These are phyloP conservation scores for Ophiostoma sp. DNA, from an alignment of 2,329 filamentous ascomycete species.

Conservation along the genomic window DNA sequence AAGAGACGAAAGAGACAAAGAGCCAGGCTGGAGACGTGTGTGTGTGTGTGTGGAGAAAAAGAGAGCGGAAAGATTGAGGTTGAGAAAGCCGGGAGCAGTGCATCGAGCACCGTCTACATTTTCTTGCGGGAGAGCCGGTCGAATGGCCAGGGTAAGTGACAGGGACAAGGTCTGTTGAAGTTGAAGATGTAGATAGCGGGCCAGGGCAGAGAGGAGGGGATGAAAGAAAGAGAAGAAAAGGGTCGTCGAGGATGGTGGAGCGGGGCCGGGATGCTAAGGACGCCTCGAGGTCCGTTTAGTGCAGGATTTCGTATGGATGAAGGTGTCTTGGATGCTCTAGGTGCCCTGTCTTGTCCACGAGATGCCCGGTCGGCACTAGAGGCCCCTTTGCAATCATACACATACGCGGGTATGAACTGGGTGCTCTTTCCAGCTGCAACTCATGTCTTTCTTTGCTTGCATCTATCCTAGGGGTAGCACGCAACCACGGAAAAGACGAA, in stretches of 20 bases:
- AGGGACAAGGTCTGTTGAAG: slow-evolving; percentile 26
- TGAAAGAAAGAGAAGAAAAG: slow-evolving; percentile 30
- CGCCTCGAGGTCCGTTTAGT: neutral
- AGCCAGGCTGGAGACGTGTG: neutral
- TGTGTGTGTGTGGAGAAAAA: slow-evolving; percentile 18
- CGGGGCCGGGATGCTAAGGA: neutral
- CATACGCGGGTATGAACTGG: neutral
- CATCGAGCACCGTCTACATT: neutral
- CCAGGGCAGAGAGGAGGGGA: slow-evolving; percentile 30
- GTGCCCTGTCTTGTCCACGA: neutral
- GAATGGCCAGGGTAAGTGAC: slow-evolving; percentile 29
- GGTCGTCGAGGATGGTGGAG: neutral
- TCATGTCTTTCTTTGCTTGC: slow-evolving; percentile 22
- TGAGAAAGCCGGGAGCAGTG: slow-evolving; percentile 11
- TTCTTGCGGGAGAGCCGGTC: slow-evolving; percentile 19
- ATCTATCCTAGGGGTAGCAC: slow-evolving; percentile 27
- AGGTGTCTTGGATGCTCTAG: neutral
- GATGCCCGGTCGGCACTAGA: neutral
- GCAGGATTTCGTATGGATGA: neutral
- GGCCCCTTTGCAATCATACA: neutral
- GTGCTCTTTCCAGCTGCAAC: slow-evolving; percentile 23
- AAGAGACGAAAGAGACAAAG: slow-evolving; percentile 14
- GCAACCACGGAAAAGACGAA: slow-evolving; percentile 48
- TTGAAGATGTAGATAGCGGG: neutral
- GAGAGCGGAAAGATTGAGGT: slow-evolving; percentile 22